Evolutionary conservation across 2,329 filamentous ascomycete genomes (phyloP).

Genomic region (Beauveria sp.): DNA sequence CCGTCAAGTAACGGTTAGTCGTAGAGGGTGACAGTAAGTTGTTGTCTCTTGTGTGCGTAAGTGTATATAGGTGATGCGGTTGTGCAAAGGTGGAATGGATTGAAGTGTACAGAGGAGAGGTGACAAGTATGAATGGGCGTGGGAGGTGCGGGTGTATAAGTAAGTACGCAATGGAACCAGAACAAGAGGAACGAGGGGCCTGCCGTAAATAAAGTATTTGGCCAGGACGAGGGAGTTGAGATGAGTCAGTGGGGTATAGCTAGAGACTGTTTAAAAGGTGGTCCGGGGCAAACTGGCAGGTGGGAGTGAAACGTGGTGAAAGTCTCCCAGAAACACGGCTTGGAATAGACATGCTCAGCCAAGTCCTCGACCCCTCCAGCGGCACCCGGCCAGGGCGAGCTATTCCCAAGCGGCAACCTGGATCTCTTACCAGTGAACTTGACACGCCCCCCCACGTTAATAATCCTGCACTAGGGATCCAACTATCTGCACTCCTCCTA

Average conservation of each 20-base stretch:
- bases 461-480: background rate
- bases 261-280: slow-evolving; percentile 8
- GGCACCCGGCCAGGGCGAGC: slow-evolving; percentile 4
- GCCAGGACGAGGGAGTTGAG: slow-evolving; percentile 7
- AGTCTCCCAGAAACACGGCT: slow-evolving; percentile 5
- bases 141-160: slow-evolving; percentile 7
- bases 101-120: background rate
- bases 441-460: slow-evolving; percentile 4
- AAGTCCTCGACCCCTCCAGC: background rate
- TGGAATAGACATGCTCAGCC: slow-evolving; percentile 3
- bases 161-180: background rate
- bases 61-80: background rate
- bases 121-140: background rate
- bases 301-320: slow-evolving; percentile 8
- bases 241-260: slow-evolving; percentile 10
- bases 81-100: background rate
- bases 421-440: background rate
- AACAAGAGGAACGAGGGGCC: background rate
- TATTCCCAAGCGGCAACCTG: slow-evolving; percentile 2
- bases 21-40: background rate
- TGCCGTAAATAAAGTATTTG: slow-evolving; percentile 7
- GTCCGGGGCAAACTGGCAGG: slow-evolving; percentile 4
- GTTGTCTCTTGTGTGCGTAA: background rate
- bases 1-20: background rate
- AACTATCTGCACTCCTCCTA: background rate